Percentiles rank a stretch among this genome's conserved stretches.
Evolutionary conservation across 306 rosid genomes (phyloP).

Genomic region (Fragaria nilgerrensis): DNA sequence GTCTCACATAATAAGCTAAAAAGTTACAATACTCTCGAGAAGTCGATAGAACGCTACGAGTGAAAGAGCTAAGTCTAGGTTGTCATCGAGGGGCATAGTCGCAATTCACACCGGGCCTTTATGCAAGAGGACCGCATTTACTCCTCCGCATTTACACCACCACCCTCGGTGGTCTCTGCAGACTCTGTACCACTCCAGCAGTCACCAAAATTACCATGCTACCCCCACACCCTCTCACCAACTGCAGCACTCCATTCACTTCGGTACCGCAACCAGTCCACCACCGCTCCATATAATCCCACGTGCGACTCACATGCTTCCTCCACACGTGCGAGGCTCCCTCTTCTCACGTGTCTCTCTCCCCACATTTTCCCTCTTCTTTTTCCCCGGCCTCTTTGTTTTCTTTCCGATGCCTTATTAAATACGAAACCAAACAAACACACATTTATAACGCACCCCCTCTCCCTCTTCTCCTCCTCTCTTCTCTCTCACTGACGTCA

Average conservation of each 20-base stretch:
- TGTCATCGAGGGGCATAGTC: neutral
- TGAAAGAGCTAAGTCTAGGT: too few species aligned
- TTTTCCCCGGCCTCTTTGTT: neutral
- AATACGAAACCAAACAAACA: neutral
- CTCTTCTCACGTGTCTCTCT: neutral
- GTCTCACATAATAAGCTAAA: too few species aligned
- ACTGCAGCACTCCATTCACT: neutral
- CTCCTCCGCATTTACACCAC: neutral
- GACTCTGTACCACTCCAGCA: neutral
- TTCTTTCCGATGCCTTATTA: neutral
- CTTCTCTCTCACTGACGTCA: neutral
- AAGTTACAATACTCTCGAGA: too few species aligned
- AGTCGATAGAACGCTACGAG: too few species aligned
- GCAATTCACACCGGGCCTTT: neutral
- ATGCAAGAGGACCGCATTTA: neutral
- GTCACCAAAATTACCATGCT: neutral
- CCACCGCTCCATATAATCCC: neutral
- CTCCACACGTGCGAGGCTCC: neutral
- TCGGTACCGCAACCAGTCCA: neutral
- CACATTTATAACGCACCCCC: neutral
- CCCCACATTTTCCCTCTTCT: constrained; percentile 11
- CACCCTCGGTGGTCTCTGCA: neutral
- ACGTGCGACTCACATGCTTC: neutral
- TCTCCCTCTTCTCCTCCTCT: neutral
- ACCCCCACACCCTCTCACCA: neutral